Percentiles rank a stretch among this genome's conserved stretches.
These are phyloP conservation scores for Penicillium flavigenum DNA, from an alignment of 495 filamentous ascomycete species.

Conservation along the genomic window DNA sequence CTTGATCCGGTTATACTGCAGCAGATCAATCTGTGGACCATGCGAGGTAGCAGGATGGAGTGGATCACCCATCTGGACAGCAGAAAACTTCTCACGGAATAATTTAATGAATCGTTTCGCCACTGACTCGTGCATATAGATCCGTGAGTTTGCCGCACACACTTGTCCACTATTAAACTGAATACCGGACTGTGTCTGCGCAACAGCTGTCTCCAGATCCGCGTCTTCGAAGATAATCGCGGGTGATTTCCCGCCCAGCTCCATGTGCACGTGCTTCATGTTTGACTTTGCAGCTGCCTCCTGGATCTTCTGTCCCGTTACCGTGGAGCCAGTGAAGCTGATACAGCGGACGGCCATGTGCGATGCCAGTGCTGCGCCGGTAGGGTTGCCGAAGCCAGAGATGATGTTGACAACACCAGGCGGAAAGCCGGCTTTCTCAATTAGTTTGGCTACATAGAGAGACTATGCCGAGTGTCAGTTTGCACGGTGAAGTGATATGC, in stretches of 20 bases:
- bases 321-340: conserved; percentile 84
- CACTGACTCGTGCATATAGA: conserved; percentile 78
- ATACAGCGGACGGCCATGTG: conserved; percentile 74
- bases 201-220: conserved; percentile 79
- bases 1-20: conserved; percentile 78
- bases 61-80: conserved; percentile 71
- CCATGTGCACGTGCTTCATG: conserved; percentile 89
- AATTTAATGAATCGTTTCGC: conserved; percentile 71
- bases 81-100: conserved; percentile 67
- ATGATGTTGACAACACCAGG: conserved; percentile 56
- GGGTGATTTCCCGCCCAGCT: conserved; percentile 91
- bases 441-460: conserved; percentile 67
- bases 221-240: conserved; percentile 86
- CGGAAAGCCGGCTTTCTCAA: conserved; percentile 59
- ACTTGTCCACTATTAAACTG: conserved; percentile 80
- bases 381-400: conserved; percentile 53
- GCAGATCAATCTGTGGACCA: conserved; percentile 80
- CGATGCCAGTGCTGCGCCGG: conserved; percentile 49
- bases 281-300: conserved; percentile 74
- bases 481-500: conserved; percentile 47
- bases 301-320: conserved; percentile 84
- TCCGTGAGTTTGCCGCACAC: conserved; percentile 83
- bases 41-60: conserved; percentile 62
- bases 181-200: conserved; percentile 73
- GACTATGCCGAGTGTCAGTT: conserved; percentile 58